Percentiles rank a stretch among this genome's conserved stretches.
Conservation (phyloP, 164 flowering plant genomes). For the Magnolia kwangsiensis region DNA sequence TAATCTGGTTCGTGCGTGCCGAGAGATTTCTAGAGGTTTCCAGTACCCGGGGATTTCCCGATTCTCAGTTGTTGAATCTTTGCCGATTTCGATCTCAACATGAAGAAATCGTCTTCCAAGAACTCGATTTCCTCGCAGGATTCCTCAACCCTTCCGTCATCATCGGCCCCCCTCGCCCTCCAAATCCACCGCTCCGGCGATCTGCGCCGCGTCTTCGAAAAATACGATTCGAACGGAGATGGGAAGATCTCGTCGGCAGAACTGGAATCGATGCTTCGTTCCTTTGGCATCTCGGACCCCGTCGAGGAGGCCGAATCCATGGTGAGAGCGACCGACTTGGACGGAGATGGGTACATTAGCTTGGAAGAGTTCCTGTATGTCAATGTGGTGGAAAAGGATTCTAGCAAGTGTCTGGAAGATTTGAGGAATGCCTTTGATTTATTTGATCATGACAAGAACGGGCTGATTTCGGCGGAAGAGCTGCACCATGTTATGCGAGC, state of each 20-base stretch:
- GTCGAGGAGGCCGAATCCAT: constrained; percentile 10
- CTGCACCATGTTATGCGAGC: constrained; percentile 13
- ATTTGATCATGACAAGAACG: constrained; percentile 14
- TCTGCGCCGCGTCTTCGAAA: constrained; percentile 15
- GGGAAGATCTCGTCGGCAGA: constrained; percentile 15
- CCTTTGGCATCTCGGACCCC: constrained; percentile 1
- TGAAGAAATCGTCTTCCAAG: too few relatives aligned
- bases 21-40: too few relatives aligned
- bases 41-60: too few relatives aligned
- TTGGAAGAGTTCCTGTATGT: constrained; percentile 15
- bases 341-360: constrained; percentile 17
- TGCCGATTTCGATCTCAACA: too few relatives aligned
- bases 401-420: constrained; percentile 12
- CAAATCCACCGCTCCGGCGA: constrained; percentile 6
- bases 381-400: constrained; percentile 10
- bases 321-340: constrained; percentile 17
- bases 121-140: not conserved
- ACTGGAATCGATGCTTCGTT: constrained; percentile 12
- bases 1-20: not conserved
- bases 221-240: constrained; percentile 17
- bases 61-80: too few relatives aligned
- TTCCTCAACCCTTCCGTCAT: not conserved
- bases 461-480: constrained; percentile 20
- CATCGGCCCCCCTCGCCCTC: not conserved
- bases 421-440: constrained; percentile 14